Base-by-base conservation (phyloP, 306 rosid species). In the Urtica urens region DNA sequence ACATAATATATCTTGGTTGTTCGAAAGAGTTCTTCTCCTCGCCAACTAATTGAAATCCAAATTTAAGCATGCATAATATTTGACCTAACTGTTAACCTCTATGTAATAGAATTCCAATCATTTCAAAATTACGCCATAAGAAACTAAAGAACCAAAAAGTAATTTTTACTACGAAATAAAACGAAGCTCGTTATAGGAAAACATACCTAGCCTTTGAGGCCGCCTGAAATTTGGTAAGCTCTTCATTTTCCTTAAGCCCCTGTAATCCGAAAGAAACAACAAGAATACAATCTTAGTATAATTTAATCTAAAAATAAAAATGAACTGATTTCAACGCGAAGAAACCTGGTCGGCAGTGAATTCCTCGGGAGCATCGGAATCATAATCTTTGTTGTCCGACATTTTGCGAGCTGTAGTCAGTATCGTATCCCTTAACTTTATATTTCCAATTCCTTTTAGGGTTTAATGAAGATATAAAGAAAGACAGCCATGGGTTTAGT, bases 321-420 rank as follows among this genome's bases (percentile, higher is more conserved):
- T 33, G 29, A 33, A 24, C 14, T 49, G 38, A 25, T 15, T 48
- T 47, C 88, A 33, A 10, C 1, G 7, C 7, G 1, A 25, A 40
- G 22, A 1, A 37, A 72, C 84, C 84, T 77, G 84, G 46, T 66
- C 84, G 4, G 87, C 83, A 12, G 97, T 79, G 65, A 86, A 63
- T 57, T 86, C 95, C 65, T 86, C 95, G 8, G 95, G 95, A 20
- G 77, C 75, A 23, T 86, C 93, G 3, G 80, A 86, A 22, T 81
- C 80, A 50, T 55, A 44, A 15, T 44, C 82, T 55, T 76, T 82
- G 51, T 58, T 38, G 49, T 63, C 75, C 59, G 81, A 76, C 93
- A 81, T 72, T 60, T n/a, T n/a, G n/a, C n/a, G n/a, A n/a, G n/a
- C n/a, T n/a, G n/a, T n/a, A n/a, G n/a, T n/a, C n/a, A n/a, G n/a